Conservation (phyloP, 2,329 filamentous ascomycete genomes). For the Cordyceps farinosa region DNA sequence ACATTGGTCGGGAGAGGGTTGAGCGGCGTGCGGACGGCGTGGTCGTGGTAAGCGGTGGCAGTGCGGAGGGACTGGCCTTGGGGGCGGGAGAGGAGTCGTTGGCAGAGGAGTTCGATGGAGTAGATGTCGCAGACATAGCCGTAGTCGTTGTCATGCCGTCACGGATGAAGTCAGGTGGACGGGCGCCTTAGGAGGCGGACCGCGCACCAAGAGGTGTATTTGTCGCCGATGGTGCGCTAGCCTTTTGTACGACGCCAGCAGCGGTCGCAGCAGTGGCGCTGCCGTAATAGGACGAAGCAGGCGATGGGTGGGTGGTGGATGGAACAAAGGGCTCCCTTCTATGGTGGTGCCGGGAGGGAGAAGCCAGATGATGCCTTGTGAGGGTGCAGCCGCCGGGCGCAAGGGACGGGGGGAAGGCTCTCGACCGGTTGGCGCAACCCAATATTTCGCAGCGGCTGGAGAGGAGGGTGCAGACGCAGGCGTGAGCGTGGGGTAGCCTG, state of each 20-base stretch:
- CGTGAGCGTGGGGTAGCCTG: conserved; percentile 10
- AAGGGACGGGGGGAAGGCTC: background rate
- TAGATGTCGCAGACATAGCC: conserved; percentile 56
- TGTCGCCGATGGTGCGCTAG: conserved; percentile 4
- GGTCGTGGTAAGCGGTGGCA: conserved; percentile 53
- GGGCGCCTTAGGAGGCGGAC: conserved; percentile 15
- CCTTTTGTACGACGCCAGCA: background rate
- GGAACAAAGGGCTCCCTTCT: background rate
- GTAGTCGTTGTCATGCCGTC: conserved; percentile 39
- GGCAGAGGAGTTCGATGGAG: conserved; percentile 52
- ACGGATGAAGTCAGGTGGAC: conserved; percentile 3
- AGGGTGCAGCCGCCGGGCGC: background rate
- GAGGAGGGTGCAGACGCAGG: conserved; percentile 15
- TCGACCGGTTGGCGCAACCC: conserved; percentile 12
- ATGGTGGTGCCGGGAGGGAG: background rate
- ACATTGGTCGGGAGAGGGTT: conserved; percentile 61
- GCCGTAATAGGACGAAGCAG: background rate
- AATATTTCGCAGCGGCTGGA: conserved; percentile 15
- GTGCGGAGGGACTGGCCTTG: conserved; percentile 51
- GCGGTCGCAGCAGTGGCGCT: conserved; percentile 5
- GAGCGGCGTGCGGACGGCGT: conserved; percentile 57
- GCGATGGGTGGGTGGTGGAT: background rate
- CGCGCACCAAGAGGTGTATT: conserved; percentile 16
- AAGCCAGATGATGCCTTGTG: background rate
- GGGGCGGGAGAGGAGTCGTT: conserved; percentile 42